Conservation (phyloP, 306 rosid species). For the Oemleria cerasiformis region DNA sequence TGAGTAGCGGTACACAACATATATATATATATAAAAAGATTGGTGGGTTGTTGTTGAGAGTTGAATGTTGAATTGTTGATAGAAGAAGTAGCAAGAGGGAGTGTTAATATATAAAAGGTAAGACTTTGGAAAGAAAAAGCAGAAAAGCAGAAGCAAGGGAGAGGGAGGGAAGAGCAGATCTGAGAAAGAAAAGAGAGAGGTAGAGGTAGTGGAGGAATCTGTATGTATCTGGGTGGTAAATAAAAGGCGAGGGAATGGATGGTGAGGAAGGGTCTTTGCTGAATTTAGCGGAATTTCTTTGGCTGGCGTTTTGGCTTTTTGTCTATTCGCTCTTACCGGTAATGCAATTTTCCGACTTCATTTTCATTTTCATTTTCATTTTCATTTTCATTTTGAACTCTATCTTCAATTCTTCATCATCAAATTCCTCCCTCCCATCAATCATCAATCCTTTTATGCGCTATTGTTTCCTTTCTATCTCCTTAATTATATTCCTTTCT, state of each 20-base stretch:
- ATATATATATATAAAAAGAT: neutral
- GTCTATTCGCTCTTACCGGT: conserved; percentile 25
- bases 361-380: neutral
- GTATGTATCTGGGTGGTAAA: conserved; percentile 47
- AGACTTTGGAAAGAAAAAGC: conserved; percentile 29
- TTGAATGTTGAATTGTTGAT: neutral
- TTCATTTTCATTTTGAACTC: neutral
- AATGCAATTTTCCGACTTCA: conserved; percentile 23
- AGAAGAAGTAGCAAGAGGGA: neutral
- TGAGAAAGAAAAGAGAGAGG: conserved; percentile 5
- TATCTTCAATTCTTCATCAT: too few relatives aligned
- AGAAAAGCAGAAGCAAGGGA: neutral
- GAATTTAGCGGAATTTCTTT: conserved; percentile 25
- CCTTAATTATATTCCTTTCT: neutral
- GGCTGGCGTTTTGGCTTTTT: conserved; percentile 26
- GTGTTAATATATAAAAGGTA: conserved; percentile 1
- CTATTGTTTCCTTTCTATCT: neutral
- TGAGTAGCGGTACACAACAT: neutral
- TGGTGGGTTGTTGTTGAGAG: neutral
- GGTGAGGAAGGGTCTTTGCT: conserved; percentile 46
- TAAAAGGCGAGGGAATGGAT: conserved; percentile 41
- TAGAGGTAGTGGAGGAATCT: conserved; percentile 42
- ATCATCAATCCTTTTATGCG: neutral
- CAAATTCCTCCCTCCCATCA: neutral
- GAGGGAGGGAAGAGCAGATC: conserved; percentile 7